Evolutionary conservation across 768 basidiomycete species (phyloP), one percentile per base, ranked within the genome.

Genomic region (Rhodotorula babjevae): DNA sequence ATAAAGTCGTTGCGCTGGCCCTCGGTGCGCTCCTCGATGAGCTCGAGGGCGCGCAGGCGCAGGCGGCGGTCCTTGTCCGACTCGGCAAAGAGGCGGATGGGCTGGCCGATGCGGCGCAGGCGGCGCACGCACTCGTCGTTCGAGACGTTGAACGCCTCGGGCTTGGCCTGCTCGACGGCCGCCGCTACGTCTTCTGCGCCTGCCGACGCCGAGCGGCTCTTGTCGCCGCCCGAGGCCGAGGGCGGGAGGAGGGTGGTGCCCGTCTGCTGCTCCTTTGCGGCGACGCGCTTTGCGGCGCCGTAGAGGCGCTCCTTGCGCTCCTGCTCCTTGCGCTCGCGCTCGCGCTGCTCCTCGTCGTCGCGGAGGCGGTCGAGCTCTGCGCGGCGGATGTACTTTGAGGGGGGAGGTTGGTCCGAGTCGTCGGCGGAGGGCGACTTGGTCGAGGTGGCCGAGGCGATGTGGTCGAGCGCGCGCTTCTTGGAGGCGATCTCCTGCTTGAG

Each of bases 11-110:
- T 98, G 60, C 80, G 65, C 80, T 93, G 91, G 1, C 92, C 92
- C 36, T 88, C 89, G 21, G 60, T n/a, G 27, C 60, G 27, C n/a
- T 44, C 42, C 25, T 99, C 96, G 67, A 97, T 91, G 50, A 99
- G 87, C 80, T 99, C 96, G 25, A 99, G 83, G 2, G 96, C 95
- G 63, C 96, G 87, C 23, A 99, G 83, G 23, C 96, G 87, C 23
- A 97, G 82, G 46, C 93, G 84, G 18, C 96, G 86, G 40, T 97
- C 96, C 83, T 93, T 92, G 83, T 99, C 96, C 0, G 89, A 87
- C 80, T 99, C 96, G 46, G 89, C 96, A 79, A 99, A 99, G 16
- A 99, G 83, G 42, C 93, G 87, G 72, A 98, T 90, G 9, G 96
- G 96, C 79, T 98, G 94, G 33, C 91, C 92, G 79, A 96, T 95